Evolutionary conservation across 352 stramenopile species (phyloP).

Genomic region (Plasmopara viticola): DNA sequence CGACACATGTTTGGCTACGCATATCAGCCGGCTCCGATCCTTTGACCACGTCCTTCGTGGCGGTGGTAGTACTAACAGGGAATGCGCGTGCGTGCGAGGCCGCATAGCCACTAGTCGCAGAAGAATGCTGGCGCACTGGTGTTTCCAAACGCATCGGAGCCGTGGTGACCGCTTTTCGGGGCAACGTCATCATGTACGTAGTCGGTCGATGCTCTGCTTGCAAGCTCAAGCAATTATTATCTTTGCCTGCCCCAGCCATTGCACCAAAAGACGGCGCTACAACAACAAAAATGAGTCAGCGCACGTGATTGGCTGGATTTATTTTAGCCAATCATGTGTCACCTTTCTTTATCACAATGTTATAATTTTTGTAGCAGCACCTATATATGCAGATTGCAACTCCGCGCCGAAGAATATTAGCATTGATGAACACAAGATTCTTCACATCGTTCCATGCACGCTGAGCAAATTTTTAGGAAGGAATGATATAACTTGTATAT

Average conservation of each 20-base stretch:
- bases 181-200: slow-evolving; percentile 28
- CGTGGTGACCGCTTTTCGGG: slow-evolving; percentile 21
- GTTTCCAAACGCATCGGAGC: slow-evolving; percentile 10
- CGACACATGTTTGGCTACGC: slow-evolving; percentile 48
- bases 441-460: too few relatives aligned
- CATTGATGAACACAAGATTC: too few relatives aligned
- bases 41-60: slow-evolving; percentile 19
- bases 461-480: too few relatives aligned
- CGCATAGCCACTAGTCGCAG: slow-evolving; percentile 1
- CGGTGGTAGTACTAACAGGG: neutral
- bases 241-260: slow-evolving; percentile 28
- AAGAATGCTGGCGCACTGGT: slow-evolving; percentile 6
- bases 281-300: slow-evolving; percentile 8
- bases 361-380: neutral
- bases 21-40: slow-evolving; percentile 22
- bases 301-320: slow-evolving; percentile 1
- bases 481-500: too few relatives aligned
- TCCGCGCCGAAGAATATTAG: too few relatives aligned
- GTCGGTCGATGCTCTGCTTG: slow-evolving; percentile 18
- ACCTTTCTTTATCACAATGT: too few relatives aligned
- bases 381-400: neutral
- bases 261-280: slow-evolving; percentile 19
- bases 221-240: slow-evolving; percentile 35
- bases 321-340: neutral
- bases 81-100: slow-evolving; percentile 1